phyloP scores from a whole-genome alignment of 2,329 filamentous ascomycete species.

The Aureobasidium sp. region DNA sequence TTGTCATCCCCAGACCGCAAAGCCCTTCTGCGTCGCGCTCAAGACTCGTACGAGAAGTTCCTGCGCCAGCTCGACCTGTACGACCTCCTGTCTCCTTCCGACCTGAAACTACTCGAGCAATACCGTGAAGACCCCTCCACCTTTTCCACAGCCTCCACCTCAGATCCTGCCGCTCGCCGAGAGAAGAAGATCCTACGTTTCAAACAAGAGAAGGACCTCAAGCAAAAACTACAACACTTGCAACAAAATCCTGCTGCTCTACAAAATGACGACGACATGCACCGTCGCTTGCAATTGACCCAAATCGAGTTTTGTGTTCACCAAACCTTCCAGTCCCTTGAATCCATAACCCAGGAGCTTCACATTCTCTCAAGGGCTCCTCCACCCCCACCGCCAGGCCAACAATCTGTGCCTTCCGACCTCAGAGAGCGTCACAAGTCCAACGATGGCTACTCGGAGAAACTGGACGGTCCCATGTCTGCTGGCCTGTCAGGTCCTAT shows the following conservation, averaged over 20 bases:
- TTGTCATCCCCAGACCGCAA: slow-evolving; percentile 57
- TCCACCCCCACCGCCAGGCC: slow-evolving; percentile 36
- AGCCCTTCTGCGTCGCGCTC: slow-evolving; percentile 52
- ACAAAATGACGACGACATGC: slow-evolving; percentile 74
- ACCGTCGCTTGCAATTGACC: slow-evolving; percentile 69
- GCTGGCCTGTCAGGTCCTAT: slow-evolving; percentile 57
- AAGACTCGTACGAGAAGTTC: slow-evolving; percentile 69
- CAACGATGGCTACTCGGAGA: slow-evolving; percentile 56
- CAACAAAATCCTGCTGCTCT: slow-evolving; percentile 50
- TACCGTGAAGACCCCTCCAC: slow-evolving; percentile 64
- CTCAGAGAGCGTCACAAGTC: slow-evolving; percentile 35
- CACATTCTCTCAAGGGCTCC: slow-evolving; percentile 73
- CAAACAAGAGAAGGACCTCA: slow-evolving; percentile 76
- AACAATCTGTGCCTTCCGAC: slow-evolving; percentile 33
- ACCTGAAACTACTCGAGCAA: slow-evolving; percentile 61
- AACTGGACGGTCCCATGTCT: slow-evolving; percentile 54
- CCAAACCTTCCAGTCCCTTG: slow-evolving; percentile 77
- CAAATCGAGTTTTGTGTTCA: slow-evolving; percentile 67
- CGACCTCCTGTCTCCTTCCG: slow-evolving; percentile 55
- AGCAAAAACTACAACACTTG: slow-evolving; percentile 68
- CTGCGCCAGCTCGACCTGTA: slow-evolving; percentile 72
- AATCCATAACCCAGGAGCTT: slow-evolving; percentile 75
- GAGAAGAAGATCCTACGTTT: slow-evolving; percentile 82
- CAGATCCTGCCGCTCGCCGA: slow-evolving; percentile 60
- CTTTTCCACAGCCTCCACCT: slow-evolving; percentile 63